Evolutionary conservation across 441 rosid genomes (phyloP), one percentile per base, ranked within the genome.

Genomic region (Jatropha podagrica): DNA sequence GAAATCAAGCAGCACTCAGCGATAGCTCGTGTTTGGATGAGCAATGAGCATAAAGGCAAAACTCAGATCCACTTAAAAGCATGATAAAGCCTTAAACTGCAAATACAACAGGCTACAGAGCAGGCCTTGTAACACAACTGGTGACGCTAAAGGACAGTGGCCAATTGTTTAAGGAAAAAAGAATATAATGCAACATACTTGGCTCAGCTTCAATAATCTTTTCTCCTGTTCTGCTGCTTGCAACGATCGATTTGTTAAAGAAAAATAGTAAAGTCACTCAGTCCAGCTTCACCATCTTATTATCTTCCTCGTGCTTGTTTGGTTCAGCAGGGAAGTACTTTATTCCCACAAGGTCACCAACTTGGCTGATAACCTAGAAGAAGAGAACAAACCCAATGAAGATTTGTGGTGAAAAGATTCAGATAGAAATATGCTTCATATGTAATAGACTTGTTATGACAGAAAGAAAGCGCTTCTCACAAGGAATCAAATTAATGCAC

Each of bases 271-370:
- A 15, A 49, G 11, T 44, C 7, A 3, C 51, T 71, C 63, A 74
- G 26, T 74, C 78, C 40, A 79, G 44, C 68, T 74, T 74, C 66
- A 74, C 37, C 1, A 27, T 69, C 32, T 40, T 71, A 48, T 63
- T 38, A 26, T 74, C 78, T 58, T 65, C 62, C 58, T 69, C 67
- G 41, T 79, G 91, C 83, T 92, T 89, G 15, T 81, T 67, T 2
- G 94, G 89, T 68, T 90, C 95, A 2, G 91, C 88, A 0, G 97
- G 98, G 83, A 92, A 93, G 85, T 92, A 93, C 81, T 92, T 93
- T 79, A 90, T 87, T 60, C 97, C 93, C 49, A 88, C 89, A 72
- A 85, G 81, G 69, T 93, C 97, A 14, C 97, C 98, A 37, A 90
- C 98, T 67, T 74, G 59, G 79, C 92, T 88, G 74, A 94, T 86